Evolutionary conservation across 495 filamentous ascomycete species (phyloP).

Genomic region (Penicillium goetzii): DNA sequence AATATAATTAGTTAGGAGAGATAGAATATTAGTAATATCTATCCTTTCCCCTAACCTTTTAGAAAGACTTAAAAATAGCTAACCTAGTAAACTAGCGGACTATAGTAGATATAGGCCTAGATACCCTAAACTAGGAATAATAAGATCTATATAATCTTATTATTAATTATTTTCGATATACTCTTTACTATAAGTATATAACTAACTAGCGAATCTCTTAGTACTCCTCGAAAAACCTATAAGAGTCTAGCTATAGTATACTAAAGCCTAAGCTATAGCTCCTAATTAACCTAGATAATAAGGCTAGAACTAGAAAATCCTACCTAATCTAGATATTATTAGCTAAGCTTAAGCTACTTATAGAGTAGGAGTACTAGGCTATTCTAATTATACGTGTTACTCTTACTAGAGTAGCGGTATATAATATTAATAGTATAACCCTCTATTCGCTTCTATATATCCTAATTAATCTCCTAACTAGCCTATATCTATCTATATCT

Average conservation of each 20-base stretch:
- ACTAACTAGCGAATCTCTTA: not conserved
- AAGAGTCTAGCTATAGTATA: too few species aligned
- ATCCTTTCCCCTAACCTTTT: not conserved
- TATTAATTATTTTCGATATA: not conserved
- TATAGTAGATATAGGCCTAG: not conserved
- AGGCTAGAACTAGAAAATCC: not conserved
- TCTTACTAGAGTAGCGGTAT: not conserved
- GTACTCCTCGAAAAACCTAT: not conserved
- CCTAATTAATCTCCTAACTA: not conserved
- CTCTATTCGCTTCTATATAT: not conserved
- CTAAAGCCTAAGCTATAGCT: conserved; percentile 1
- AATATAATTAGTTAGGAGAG: not conserved
- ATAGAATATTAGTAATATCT: not conserved
- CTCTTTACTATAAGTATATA: not conserved
- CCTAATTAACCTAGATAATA: not conserved
- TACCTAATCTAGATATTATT: not conserved
- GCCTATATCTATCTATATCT: not conserved
- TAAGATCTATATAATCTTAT: not conserved
- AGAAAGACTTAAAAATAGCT: not conserved
- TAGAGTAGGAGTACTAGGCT: not conserved
- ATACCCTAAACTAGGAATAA: not conserved
- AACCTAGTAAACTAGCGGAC: not conserved
- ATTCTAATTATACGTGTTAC: not conserved
- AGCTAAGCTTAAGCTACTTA: not conserved
- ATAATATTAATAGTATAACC: not conserved